Conservation (phyloP, 495 filamentous ascomycete species). For the Apodospora peruviana region DNA sequence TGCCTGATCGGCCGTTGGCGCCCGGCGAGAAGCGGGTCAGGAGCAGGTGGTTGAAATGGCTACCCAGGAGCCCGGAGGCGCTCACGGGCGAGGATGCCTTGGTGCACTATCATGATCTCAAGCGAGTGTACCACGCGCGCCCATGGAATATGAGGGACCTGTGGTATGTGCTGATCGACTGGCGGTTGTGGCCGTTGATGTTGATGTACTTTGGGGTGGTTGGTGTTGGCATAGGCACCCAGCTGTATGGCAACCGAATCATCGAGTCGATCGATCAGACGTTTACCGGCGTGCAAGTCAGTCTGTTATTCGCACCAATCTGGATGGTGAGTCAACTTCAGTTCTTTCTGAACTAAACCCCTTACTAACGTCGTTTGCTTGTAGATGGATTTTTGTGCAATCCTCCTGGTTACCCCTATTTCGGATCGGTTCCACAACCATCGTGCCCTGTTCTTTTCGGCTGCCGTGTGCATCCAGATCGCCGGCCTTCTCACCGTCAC, state of each 20-base stretch:
- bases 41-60: constrained; percentile 48
- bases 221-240: constrained; percentile 83
- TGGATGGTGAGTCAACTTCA: constrained; percentile 66
- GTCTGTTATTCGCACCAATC: constrained; percentile 80
- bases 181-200: constrained; percentile 78
- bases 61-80: constrained; percentile 62
- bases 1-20: constrained; percentile 72
- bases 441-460: constrained; percentile 77
- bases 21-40: constrained; percentile 51
- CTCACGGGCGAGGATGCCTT: constrained; percentile 71
- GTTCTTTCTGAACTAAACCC: background rate
- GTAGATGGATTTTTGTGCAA: constrained; percentile 81
- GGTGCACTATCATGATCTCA: constrained; percentile 81
- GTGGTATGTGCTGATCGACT: constrained; percentile 64
- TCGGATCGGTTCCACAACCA: constrained; percentile 82
- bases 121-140: constrained; percentile 66
- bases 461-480: constrained; percentile 72
- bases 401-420: constrained; percentile 77
- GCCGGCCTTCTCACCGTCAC: constrained; percentile 73
- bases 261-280: constrained; percentile 70
- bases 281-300: constrained; percentile 69
- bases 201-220: constrained; percentile 95
- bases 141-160: constrained; percentile 69
- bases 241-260: constrained; percentile 81
- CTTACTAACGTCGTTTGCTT: background rate